Evolutionary conservation across 129 eudicot genomes (phyloP).

Genomic region (Sambucus nigra): DNA sequence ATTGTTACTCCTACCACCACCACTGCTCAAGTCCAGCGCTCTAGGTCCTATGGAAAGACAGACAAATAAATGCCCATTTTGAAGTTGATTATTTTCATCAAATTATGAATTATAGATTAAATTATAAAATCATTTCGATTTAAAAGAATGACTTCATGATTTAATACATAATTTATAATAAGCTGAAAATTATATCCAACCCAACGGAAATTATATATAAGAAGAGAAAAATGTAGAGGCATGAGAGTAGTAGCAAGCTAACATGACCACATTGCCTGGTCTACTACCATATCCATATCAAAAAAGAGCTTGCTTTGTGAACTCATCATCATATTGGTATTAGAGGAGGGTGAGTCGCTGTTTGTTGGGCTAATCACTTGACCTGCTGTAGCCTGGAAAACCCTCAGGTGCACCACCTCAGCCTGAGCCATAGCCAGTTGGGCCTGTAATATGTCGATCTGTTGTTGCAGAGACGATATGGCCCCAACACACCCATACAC

Average conservation of each 20-base stretch:
- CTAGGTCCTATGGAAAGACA: too few relatives aligned
- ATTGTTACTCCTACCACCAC: too few relatives aligned
- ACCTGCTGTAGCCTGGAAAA: not conserved
- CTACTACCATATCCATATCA: not conserved
- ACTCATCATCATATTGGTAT: not conserved
- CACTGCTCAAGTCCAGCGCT: too few relatives aligned
- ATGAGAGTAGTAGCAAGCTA: not conserved
- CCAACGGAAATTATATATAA: not conserved
- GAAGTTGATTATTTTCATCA: too few relatives aligned
- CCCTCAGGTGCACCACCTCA: slow-evolving; percentile 20
- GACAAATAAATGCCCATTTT: too few relatives aligned
- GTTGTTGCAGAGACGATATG: slow-evolving; percentile 34
- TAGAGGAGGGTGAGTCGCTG: not conserved
- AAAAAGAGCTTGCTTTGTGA: not conserved
- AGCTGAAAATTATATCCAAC: too few relatives aligned
- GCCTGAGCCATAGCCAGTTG: slow-evolving; percentile 44
- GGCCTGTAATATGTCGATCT: slow-evolving; percentile 28
- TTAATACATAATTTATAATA: too few relatives aligned
- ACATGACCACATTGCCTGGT: slow-evolving; percentile 2
- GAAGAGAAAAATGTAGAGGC: not conserved
- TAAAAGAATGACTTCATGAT: too few relatives aligned
- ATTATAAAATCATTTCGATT: too few relatives aligned
- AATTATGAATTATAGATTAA: too few relatives aligned
- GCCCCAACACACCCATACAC: slow-evolving; percentile 50
- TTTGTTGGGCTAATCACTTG: slow-evolving; percentile 1